A percentile compares a stretch with the other conserved stretches of the same genome.
These are phyloP conservation scores for Ascomycota sp. DNA, from an alignment of 2,329 filamentous ascomycete species.

Conservation along the genomic window DNA sequence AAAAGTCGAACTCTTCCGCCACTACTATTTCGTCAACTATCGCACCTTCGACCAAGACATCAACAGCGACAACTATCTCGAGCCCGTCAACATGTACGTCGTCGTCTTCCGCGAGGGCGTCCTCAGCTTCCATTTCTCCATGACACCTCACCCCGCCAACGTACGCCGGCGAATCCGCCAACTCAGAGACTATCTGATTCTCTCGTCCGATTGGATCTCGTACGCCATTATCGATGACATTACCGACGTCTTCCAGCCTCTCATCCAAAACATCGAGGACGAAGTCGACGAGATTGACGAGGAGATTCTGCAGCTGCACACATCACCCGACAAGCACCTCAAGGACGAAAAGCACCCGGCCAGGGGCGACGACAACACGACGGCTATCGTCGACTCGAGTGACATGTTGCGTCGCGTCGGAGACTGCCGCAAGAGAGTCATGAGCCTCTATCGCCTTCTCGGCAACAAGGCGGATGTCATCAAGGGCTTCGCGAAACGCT, in stretches of 20 bases:
- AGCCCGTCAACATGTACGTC: constrained; percentile 93
- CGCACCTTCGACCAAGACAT: constrained; percentile 90
- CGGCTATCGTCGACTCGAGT: constrained; percentile 23
- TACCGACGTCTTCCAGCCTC: constrained; percentile 79
- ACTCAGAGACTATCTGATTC: constrained; percentile 74
- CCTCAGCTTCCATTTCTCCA: constrained; percentile 89
- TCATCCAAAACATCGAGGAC: constrained; percentile 82
- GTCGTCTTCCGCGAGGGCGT: constrained; percentile 92
- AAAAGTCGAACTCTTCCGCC: constrained; percentile 89
- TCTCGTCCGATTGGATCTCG: constrained; percentile 92
- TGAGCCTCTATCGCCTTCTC: constrained; percentile 76
- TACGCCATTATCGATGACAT: constrained; percentile 97
- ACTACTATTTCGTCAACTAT: constrained; percentile 98
- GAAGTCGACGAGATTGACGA: constrained; percentile 97
- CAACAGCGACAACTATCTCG: constrained; percentile 70
- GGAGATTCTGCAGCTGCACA: constrained; percentile 63
- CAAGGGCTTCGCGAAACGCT: constrained; percentile 94
- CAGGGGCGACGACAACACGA: constrained; percentile 22
- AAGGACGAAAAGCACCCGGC: constrained; percentile 21
- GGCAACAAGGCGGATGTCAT: constrained; percentile 98
- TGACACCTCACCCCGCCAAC: constrained; percentile 87
- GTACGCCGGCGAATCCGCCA: constrained; percentile 84
- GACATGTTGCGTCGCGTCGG: constrained; percentile 87
- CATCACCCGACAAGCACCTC: constrained; percentile 22
- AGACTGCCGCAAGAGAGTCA: constrained; percentile 89